Evolutionary conservation across 1,139 yeast genomes (phyloP).

Genomic region (Lodderomyces parapsilosis): DNA sequence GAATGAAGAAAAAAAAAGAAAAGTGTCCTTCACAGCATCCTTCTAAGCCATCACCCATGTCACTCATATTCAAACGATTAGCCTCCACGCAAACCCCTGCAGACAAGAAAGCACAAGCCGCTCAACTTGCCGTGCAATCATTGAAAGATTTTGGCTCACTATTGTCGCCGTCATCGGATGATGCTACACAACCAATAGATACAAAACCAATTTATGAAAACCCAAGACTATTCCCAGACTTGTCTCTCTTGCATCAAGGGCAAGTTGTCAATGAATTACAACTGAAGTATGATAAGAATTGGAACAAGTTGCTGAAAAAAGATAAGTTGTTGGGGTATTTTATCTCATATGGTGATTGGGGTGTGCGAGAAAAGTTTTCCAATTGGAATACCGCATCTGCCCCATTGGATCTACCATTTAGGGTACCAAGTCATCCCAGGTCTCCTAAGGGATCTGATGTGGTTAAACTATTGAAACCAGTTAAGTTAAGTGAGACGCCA

Average conservation of each 20-base stretch:
- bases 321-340: conserved; percentile 55
- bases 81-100: conserved; percentile 12
- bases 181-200: conserved; percentile 52
- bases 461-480: conserved; percentile 33
- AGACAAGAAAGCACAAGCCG: conserved; percentile 33
- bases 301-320: conserved; percentile 45
- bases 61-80: conserved; percentile 3
- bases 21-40: too few relatives aligned
- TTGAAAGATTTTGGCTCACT: conserved; percentile 42
- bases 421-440: conserved; percentile 33
- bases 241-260: conserved; percentile 57
- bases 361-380: conserved; percentile 56
- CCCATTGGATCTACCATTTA: conserved; percentile 59
- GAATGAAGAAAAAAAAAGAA: too few relatives aligned
- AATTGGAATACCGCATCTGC: conserved; percentile 38
- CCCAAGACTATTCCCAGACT: conserved; percentile 42
- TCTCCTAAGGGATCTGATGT: conserved; percentile 24
- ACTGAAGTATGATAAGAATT: conserved; percentile 48
- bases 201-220: conserved; percentile 49
- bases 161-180: conserved; percentile 31
- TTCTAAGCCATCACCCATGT: too few relatives aligned
- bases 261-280: conserved; percentile 56
- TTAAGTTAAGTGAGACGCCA: conserved; percentile 45
- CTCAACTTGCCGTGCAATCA: conserved; percentile 42
- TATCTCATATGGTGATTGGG: conserved; percentile 65